phyloP scores from a whole-genome alignment of 1,284 basidiomycete genomes.

The Ceratobasidium sp. region DNA sequence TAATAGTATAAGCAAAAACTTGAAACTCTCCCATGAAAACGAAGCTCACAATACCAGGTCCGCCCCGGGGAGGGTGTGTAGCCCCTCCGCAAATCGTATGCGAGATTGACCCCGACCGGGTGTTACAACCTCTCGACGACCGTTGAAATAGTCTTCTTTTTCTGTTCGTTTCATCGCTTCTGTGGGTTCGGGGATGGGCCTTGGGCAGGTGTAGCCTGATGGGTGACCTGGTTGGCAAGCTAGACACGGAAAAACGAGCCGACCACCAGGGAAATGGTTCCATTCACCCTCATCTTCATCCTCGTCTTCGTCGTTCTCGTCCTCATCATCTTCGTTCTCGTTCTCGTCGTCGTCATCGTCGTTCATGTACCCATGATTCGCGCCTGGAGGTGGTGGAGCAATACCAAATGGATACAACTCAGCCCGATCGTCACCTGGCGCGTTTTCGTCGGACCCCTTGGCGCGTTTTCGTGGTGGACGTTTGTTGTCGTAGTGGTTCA shows the following conservation, averaged over 20 bases:
- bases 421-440: conserved; percentile 14
- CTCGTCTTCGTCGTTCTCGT: conserved; percentile 35
- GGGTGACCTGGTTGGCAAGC: conserved; percentile 38
- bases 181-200: conserved; percentile 41
- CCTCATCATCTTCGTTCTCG: conserved; percentile 5
- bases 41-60: conserved; percentile 13
- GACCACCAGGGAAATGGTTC: conserved; percentile 30
- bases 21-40: not conserved
- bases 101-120: conserved; percentile 17
- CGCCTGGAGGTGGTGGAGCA: not conserved
- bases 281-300: conserved; percentile 28
- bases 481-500: conserved; percentile 43
- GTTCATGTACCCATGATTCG: not conserved
- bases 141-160: conserved; percentile 20
- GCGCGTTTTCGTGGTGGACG: conserved; percentile 38
- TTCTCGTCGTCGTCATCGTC: conserved; percentile 50
- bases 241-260: conserved; percentile 44
- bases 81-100: conserved; percentile 6
- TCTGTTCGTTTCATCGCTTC: conserved; percentile 27
- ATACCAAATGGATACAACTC: conserved; percentile 41
- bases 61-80: conserved; percentile 13
- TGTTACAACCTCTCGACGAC: not conserved
- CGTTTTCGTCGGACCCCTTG: conserved; percentile 1
- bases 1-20: not conserved
- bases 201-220: conserved; percentile 37